These are phyloP conservation scores for Lotus japonicus DNA, from an alignment of 306 rosid genomes.

Conservation along the genomic window DNA sequence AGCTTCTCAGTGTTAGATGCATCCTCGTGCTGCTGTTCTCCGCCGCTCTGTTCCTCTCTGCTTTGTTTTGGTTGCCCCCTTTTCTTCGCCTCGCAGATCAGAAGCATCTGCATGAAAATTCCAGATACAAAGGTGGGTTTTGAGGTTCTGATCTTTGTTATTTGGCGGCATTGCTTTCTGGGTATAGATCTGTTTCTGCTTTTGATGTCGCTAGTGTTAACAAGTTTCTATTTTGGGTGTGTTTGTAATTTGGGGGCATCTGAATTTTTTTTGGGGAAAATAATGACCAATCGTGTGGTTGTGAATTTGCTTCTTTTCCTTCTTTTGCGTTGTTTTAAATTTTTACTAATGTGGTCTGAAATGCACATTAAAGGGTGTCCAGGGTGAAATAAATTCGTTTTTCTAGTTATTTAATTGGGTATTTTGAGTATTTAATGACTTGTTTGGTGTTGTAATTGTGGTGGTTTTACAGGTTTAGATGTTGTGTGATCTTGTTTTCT, in stretches of 20 bases:
- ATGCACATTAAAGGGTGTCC: background rate
- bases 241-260: background rate
- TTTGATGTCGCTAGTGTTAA: background rate
- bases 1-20: conserved; percentile 58
- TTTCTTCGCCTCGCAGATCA: conserved; percentile 59
- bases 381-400: conserved; percentile 4
- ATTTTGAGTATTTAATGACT: background rate
- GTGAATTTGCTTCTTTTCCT: background rate
- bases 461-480: background rate
- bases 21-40: conserved; percentile 55
- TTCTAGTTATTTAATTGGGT: background rate
- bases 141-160: background rate
- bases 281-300: background rate
- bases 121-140: conserved; percentile 55
- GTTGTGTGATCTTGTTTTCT: conserved; percentile 2
- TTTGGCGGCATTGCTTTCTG: conserved; percentile 27
- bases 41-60: conserved; percentile 67
- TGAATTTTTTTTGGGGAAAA: conserved; percentile 17
- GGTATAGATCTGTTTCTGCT: conserved; percentile 45
- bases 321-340: background rate
- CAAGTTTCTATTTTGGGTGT: background rate
- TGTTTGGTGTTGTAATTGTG: background rate
- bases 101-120: conserved; percentile 40
- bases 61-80: conserved; percentile 78
- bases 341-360: background rate